Evolutionary conservation across 1,139 yeast species (phyloP), one percentile per base, ranked within the genome.

Genomic region (Protomyces lactucae-debilis): DNA sequence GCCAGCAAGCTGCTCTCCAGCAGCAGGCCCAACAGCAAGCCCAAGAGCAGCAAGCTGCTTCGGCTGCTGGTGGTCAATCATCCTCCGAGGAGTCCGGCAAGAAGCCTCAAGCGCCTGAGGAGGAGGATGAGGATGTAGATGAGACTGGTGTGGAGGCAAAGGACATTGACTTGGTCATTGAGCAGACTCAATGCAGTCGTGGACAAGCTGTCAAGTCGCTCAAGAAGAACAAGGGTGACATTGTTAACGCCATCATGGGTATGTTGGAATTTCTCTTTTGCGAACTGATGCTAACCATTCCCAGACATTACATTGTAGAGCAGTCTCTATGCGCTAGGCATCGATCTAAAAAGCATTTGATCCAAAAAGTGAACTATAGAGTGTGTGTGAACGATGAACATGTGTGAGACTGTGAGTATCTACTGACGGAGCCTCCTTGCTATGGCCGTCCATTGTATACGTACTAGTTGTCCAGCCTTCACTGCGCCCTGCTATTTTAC

Each of bases 131-230:
- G 64, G 56, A 71, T 65, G 68, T 69, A 69, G 76, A 75, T 64
- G 71, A 66, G 64, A 67, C 72, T 37, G 74, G 73, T 36, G 68
- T 70, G 35, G 70, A 71, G 45, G 71, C 75, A 57, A 71, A 74
- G 66, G 72, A 69, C 57, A 68, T 70, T 46, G 72, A 70, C 40
- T 57, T 70, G 39, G 71, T 69, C 51, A 64, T 68, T 66, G 57
- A 68, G 36, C 99, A 93, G 82, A 87, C 97, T 73, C 87, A 85
- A 74, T 93, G 85, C 69, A 82, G 97, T 66, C 86, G 92, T 81
- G 85, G 84, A 72, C 88, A 89, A 83, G 98, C 98, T 70, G 88
- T 85, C 73, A 87, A 86, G 78, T 96, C 97, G 72, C 84, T 93
- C 78, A 87, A 83, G 78, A 86, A 84, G 72, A 92, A 92, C 82